Conservation (phyloP, 73 alveolate species). For the Uronychia setigera region DNA sequence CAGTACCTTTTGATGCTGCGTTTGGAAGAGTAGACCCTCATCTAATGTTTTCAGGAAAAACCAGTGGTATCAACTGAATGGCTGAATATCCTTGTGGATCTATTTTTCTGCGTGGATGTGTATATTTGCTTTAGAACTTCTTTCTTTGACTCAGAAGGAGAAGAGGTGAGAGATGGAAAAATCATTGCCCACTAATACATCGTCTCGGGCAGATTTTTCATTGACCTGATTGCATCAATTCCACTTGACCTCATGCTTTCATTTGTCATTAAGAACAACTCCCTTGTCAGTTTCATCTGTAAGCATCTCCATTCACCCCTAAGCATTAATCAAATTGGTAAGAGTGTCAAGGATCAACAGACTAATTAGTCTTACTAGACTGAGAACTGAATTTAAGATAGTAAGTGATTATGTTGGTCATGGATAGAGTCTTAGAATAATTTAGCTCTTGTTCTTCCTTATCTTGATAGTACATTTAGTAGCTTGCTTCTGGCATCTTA, state of each 20-base stretch:
- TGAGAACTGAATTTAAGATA: constrained; percentile 6
- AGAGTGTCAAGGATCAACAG: constrained; percentile 56
- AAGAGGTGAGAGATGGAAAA: constrained; percentile 29
- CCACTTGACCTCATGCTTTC: constrained; percentile 32
- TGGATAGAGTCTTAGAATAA: constrained; percentile 48
- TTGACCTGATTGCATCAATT: constrained; percentile 63
- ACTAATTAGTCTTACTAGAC: constrained; percentile 18
- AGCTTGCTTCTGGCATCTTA: constrained; percentile 67
- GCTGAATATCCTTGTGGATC: neutral
- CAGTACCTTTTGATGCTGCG: constrained; percentile 62
- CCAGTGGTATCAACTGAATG: neutral
- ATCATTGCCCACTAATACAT: constrained; percentile 31
- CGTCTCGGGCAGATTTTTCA: constrained; percentile 38
- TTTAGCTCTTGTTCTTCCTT: constrained; percentile 49
- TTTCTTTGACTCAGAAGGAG: constrained; percentile 21
- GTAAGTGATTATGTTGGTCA: constrained; percentile 17
- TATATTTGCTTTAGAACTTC: neutral
- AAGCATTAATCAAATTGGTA: constrained; percentile 45
- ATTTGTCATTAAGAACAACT: neutral
- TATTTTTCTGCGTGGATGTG: neutral
- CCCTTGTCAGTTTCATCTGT: neutral
- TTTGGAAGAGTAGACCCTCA: constrained; percentile 4
- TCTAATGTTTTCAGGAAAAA: neutral
- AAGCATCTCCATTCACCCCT: constrained; percentile 3
- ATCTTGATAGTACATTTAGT: constrained; percentile 58